These are phyloP conservation scores for Syzygium jambos DNA, from an alignment of 345 rosid genomes.

Conservation along the genomic window DNA sequence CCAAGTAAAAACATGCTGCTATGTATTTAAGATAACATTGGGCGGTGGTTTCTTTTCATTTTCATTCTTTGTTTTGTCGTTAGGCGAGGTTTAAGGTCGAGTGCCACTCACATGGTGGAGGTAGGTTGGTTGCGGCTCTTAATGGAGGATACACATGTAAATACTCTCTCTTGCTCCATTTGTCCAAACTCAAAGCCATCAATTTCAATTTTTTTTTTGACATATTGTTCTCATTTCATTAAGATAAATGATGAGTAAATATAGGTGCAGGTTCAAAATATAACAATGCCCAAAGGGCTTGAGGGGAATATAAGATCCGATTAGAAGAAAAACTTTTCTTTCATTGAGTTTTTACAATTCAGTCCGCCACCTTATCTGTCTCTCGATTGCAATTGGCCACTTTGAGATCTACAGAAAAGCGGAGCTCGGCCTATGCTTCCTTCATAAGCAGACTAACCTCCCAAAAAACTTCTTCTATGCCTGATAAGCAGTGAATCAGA, in stretches of 20 bases:
- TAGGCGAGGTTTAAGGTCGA: not conserved
- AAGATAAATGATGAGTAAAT: not conserved
- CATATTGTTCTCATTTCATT: not conserved
- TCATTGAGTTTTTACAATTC: fast-evolving
- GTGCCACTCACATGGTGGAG: not conserved
- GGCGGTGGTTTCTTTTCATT: not conserved
- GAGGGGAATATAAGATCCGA: not conserved
- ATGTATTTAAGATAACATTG: not conserved
- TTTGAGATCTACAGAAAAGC: fast-evolving
- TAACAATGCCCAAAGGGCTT: not conserved
- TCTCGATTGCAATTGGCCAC: fast-evolving
- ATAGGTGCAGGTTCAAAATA: not conserved
- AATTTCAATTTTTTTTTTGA: not conserved
- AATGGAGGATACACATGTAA: not conserved
- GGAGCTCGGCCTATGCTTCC: not conserved
- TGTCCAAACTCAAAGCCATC: not conserved
- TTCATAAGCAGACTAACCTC: not conserved
- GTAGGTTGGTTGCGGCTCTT: not conserved
- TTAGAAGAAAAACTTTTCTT: not conserved
- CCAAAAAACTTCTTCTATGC: not conserved
- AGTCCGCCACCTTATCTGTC: not conserved
- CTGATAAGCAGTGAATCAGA: not conserved
- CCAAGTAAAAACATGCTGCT: not conserved
- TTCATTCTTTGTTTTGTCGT: not conserved
- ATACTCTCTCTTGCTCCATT: not conserved